Evolutionary conservation across 2,329 filamentous ascomycete genomes (phyloP), one percentile per base, ranked within the genome.

Genomic region (Neopestalotiopsis sp.): DNA sequence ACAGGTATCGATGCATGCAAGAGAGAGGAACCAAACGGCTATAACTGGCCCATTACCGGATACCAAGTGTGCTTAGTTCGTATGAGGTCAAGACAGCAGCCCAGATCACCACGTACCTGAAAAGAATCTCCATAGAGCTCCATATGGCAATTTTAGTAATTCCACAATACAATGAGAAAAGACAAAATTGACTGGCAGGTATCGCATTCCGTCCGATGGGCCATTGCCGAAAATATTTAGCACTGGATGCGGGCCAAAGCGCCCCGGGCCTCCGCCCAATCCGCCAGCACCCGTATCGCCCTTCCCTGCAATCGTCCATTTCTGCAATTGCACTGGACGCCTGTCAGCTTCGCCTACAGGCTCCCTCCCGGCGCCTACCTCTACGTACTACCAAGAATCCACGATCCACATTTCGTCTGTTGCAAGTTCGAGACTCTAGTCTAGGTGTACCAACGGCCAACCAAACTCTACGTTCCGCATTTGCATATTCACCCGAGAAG

Each of bases 321-420:
- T 30, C 56, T 53, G 28, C n/a, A 56, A 53, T 14, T 20, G 56
- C 56, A 67, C 65, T 67, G 65, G 65, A 32, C 56, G 40, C 30
- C 56, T 14, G 24, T 45, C 12, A 20, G n/a, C 49, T 20, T 57
- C 38, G 20, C 7, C 32, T n/a, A 61, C 65, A 61, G 65, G 65
- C 65, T 67, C 24, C 65, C 65, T 67, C 65, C 65, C 32, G 64
- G 53, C 64, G 49, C 38, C 61, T 32, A 24, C 38, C 13, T 24
- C 62, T 40, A 14, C n/a, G n/a, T 13, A 30, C 59, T 12, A 61
- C 3, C 59, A n/a, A 34, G 17, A 38, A 14, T 17, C 30, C 24
- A 24, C 20, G 28, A 59, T 17, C 24, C 59, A 38, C 30, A 14
- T 13, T 61, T 62, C 5, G 34, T 38, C 34, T 38, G 24, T 14